These are phyloP conservation scores for Lippia alba DNA, from an alignment of 305 asterid species.

Conservation along the genomic window DNA sequence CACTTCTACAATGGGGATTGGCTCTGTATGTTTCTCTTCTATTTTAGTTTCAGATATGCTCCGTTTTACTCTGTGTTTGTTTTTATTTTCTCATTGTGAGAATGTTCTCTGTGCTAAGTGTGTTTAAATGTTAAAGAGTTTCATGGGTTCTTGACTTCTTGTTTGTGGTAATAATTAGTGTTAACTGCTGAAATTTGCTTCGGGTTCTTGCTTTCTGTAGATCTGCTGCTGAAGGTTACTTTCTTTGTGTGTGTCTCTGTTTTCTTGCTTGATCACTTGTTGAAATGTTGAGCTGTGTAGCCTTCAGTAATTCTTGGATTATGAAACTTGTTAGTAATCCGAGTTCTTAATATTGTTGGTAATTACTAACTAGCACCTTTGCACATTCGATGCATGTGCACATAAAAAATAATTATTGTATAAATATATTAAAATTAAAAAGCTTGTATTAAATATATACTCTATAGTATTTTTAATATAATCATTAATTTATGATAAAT, in stretches of 20 bases:
- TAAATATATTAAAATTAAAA: no score
- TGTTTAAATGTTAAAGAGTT: conserved; percentile 13
- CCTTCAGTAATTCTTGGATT: not conserved
- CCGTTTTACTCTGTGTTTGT: not conserved
- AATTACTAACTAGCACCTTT: no score
- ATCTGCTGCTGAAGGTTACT: no score
- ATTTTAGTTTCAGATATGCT: conserved; percentile 44
- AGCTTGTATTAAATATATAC: no score
- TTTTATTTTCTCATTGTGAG: not conserved
- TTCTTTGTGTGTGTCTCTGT: no score
- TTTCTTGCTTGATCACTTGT: no score
- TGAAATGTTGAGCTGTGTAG: no score
- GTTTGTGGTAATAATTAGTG: conserved; percentile 45
- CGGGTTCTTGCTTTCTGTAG: not conserved
- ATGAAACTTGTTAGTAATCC: conserved; percentile 2
- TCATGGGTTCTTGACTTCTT: not conserved
- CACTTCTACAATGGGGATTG: conserved; percentile 78
- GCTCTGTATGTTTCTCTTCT: conserved; percentile 63
- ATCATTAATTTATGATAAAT: no score
- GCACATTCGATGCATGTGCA: no score
- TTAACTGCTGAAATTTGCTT: not conserved
- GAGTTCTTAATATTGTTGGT: not conserved
- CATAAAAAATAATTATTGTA: no score
- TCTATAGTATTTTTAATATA: no score
- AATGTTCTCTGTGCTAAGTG: conserved; percentile 85